phyloP scores from a whole-genome alignment of 768 basidiomycete species.

The Nidularia pulvinata region DNA sequence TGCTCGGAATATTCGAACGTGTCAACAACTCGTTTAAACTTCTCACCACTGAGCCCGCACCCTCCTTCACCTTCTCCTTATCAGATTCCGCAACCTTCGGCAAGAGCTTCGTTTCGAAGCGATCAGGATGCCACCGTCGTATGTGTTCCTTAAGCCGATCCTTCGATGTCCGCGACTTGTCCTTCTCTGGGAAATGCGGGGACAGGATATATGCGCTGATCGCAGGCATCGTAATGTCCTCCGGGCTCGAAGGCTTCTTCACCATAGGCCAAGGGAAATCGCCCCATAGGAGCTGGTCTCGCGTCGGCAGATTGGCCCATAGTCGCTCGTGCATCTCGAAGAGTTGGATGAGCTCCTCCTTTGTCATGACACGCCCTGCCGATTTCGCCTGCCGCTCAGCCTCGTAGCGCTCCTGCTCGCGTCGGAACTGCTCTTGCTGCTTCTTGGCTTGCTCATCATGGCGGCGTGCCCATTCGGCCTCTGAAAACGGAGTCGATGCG shows the following conservation, averaged over 20 bases:
- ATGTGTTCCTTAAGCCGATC: conserved; percentile 79
- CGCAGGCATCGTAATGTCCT: conserved; percentile 56
- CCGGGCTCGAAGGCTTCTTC: conserved; percentile 51
- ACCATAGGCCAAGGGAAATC: conserved; percentile 79
- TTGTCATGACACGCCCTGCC: conserved; percentile 49
- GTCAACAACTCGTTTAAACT: conserved; percentile 71
- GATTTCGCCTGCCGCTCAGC: conserved; percentile 52
- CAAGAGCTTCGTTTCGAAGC: conserved; percentile 72
- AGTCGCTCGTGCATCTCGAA: conserved; percentile 64
- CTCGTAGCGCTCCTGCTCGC: conserved; percentile 65
- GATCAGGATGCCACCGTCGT: conserved; percentile 81
- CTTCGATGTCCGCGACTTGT: conserved; percentile 45
- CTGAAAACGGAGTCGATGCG: conserved; percentile 18
- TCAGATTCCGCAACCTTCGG: conserved; percentile 64
- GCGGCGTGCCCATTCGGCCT: conserved; percentile 62
- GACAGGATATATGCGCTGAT: conserved; percentile 67
- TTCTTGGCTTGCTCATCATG: conserved; percentile 62
- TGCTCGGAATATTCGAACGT: not conserved
- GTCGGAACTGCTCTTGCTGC: conserved; percentile 70
- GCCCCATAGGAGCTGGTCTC: conserved; percentile 54
- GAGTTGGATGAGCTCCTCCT: conserved; percentile 54
- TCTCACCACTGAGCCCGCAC: conserved; percentile 72
- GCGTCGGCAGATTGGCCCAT: conserved; percentile 48
- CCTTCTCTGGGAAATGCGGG: conserved; percentile 48
- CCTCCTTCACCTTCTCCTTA: conserved; percentile 65